A percentile compares a stretch with the other conserved stretches of the same genome.
Conservation (phyloP, 164 flowering plant species). For the Houttuynia cordata region DNA sequence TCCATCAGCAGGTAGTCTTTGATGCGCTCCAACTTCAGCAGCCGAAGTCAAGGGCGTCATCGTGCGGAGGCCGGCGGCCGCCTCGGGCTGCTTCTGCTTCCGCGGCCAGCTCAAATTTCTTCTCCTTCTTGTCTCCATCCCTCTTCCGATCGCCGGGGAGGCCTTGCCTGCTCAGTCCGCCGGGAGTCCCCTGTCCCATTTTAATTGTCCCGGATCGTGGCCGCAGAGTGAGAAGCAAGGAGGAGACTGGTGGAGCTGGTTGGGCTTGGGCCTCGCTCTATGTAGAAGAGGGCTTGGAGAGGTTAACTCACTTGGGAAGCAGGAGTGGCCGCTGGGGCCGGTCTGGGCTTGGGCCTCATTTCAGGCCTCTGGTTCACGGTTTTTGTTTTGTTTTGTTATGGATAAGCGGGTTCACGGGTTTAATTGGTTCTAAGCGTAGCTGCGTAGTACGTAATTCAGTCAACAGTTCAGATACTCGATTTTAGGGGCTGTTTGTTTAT, state of each 20-base stretch:
- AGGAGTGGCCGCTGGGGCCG: too few species aligned
- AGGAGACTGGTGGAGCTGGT: neutral
- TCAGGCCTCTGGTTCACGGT: too few species aligned
- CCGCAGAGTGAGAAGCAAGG: neutral
- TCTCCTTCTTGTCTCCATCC: conserved; percentile 28
- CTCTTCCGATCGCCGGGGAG: conserved; percentile 14
- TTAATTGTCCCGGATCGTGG: neutral
- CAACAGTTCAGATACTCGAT: too few species aligned
- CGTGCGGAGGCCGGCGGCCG: conserved; percentile 25
- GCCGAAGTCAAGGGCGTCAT: conserved; percentile 27
- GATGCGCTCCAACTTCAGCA: conserved; percentile 24
- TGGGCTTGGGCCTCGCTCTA: too few species aligned
- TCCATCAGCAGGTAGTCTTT: conserved; percentile 33
- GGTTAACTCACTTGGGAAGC: too few species aligned
- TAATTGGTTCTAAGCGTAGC: too few species aligned
- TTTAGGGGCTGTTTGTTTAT: too few species aligned
- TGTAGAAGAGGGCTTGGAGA: too few species aligned
- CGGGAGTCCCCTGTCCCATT: conserved; percentile 31
- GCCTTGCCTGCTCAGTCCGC: conserved; percentile 20
- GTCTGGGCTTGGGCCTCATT: too few species aligned
- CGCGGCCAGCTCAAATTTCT: conserved; percentile 31
- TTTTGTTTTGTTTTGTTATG: too few species aligned
- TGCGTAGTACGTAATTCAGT: too few species aligned
- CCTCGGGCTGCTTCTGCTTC: conserved; percentile 28
- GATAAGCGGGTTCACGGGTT: too few species aligned